These are phyloP conservation scores for barrel medic (Medicago truncatula) DNA, from an alignment of 306 rosid genomes.

Conservation along the genomic window MtrunA17r5.0-ANR NC_053048.1:55374501-55375000, in stretches of 20 bases:
- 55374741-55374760: constrained; percentile 23
- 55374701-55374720: constrained; percentile 3
- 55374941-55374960: constrained; percentile 67
- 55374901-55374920: constrained; percentile 61
- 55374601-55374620: background rate
- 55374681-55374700: constrained; percentile 3
- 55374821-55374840: constrained; percentile 12
- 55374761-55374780: constrained; percentile 16
- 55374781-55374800: background rate
- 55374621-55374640: constrained; percentile 1
- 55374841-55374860: constrained; percentile 9
- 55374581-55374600: background rate
- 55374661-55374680: background rate
- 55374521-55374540: background rate
- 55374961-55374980: constrained; percentile 64
- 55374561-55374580: constrained; percentile 2
- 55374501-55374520: constrained; percentile 7
- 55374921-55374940: constrained; percentile 67
- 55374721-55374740: background rate
- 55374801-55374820: constrained; percentile 7
- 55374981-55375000: constrained; percentile 70
- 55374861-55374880: constrained; percentile 39
- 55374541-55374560: constrained; percentile 1
- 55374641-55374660: background rate
- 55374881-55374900: constrained; percentile 31